Evolutionary conservation across 768 basidiomycete genomes (phyloP), one percentile per base, ranked within the genome.

Genomic region (Gymnopilus junonius): DNA sequence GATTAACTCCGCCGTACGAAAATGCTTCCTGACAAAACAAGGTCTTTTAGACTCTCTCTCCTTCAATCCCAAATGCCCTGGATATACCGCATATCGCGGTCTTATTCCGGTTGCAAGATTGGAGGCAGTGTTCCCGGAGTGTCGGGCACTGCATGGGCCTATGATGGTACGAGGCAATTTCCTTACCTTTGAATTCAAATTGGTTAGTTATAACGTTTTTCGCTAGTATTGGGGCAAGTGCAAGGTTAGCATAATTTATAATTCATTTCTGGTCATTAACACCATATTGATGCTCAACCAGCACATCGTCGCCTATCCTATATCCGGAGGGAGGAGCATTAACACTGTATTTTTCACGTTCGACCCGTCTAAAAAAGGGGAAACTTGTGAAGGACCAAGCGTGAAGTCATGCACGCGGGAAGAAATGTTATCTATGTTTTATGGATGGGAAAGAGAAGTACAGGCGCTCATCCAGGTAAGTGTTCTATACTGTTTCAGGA

Each of bases 401-500:
- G 61, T 67, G 6, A 39, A 55, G 8, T 31, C 42, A 14, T 68
- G 66, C 10, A 66, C 76, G 2, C 75, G 75, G 53, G 73, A 78
- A 15, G 83, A 86, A 57, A 10, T 83, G 4, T 56, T 77, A 17
- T 61, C 65, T 0, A 68, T 74, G 17, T 85, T 82, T 60, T 61
- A 64, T 8, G 70, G 73, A 20, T 83, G 85, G 73, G 85, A 87
- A 65, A 69, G 75, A 7, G 83, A 86, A 42, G 79, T 81, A 3
- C 74, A 77, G 58, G 75, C 76, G 0, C 59, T 87, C 7, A 63
- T 87, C 12, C 66, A 79, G 68, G 86, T 85, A 58, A 21, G 71
- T 71, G n/a, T n/a, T n/a, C 25, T 23, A 14, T 25, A 32, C 37
- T 46, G 14, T 35, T 14, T 15, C 25, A 25, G n/a, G n/a, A n/a